Evolutionary conservation across 1,139 yeast genomes (phyloP), one percentile per base, ranked within the genome.

Genomic region (Sugiyamaella paludigena): DNA sequence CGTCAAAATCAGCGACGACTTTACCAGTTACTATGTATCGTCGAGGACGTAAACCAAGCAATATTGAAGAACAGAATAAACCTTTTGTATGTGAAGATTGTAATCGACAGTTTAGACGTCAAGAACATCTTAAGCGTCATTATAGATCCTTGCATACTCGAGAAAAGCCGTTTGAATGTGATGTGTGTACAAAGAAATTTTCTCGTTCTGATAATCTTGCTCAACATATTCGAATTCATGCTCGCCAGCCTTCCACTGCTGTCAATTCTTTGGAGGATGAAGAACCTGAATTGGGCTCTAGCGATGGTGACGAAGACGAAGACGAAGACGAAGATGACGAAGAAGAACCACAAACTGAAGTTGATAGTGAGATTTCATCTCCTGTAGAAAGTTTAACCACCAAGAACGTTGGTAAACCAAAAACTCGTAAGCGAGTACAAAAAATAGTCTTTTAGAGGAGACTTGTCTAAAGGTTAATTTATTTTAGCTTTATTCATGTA

Each of bases 41-140:
- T 15, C 57, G 70, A 29, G 69, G 70, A 9, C 61, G 70, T 48
- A 63, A 65, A 50, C 65, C 68, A 3, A 44, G 59, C 10, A 26
- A 52, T 26, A 53, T 36, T 28, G 63, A 57, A 43, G 68, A 64
- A 44, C 30, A 54, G 9, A 44, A 55, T 39, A 65, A 65, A 53
- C 54, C 61, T 16, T 67, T 67, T 53, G 64, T 62, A 33, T 67
- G 71, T 49, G 58, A 59, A 36, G 60, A 64, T 44, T 67, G 71
- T 56, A 53, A 55, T 46, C 62, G 70, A 30, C 58, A 63, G 49
- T 86, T 86, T 70, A 80, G 83, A 61, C 77, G 94, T 57, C 88
- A 83, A 64, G 95, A 86, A 62, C 95, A 86, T 66, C 69, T 86
- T 58, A 84, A 83, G 63, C 75, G 95, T 52, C 95, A 85, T 62